phyloP scores from a whole-genome alignment of 768 basidiomycete species.

The Dictyophora rubrovolvata region DNA sequence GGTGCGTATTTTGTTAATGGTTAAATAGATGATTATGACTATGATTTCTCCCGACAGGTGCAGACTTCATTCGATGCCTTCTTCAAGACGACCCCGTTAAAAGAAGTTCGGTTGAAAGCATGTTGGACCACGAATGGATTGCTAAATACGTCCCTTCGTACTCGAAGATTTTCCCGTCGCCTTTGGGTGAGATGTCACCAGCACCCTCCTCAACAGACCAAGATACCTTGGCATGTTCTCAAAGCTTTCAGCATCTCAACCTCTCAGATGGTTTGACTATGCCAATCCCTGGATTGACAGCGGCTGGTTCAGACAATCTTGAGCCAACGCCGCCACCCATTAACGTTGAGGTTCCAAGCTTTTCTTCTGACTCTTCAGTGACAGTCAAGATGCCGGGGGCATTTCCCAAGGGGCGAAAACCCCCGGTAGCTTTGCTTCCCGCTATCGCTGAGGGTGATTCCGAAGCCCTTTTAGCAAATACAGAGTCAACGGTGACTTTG shows the following conservation, averaged over 20 bases:
- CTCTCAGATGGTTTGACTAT: neutral
- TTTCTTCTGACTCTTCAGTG: neutral
- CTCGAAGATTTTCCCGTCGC: neutral
- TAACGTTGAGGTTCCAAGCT: neutral
- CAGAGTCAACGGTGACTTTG: neutral
- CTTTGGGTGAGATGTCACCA: neutral
- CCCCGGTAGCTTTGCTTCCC: neutral
- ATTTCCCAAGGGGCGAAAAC: neutral
- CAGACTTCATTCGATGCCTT: conserved; percentile 56
- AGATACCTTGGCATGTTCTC: neutral
- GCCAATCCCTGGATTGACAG: conserved; percentile 3
- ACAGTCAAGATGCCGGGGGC: conserved; percentile 3
- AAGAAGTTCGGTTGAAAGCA: conserved; percentile 64
- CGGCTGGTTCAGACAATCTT: neutral
- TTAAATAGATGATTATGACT: neutral
- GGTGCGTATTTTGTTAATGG: conserved; percentile 29
- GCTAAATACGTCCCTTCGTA: neutral
- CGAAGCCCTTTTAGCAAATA: neutral
- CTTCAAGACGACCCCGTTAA: conserved; percentile 50
- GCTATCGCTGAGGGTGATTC: neutral
- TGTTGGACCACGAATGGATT: conserved; percentile 76
- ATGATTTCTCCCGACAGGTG: conserved; percentile 27
- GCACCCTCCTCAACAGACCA: neutral
- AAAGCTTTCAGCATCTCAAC: conserved; percentile 2
- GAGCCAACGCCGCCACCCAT: neutral